Percentiles rank a stretch among this genome's conserved stretches.
phyloP scores from a whole-genome alignment of 192 early-diverging fungal genomes.

The Coemansia sp. region DNA sequence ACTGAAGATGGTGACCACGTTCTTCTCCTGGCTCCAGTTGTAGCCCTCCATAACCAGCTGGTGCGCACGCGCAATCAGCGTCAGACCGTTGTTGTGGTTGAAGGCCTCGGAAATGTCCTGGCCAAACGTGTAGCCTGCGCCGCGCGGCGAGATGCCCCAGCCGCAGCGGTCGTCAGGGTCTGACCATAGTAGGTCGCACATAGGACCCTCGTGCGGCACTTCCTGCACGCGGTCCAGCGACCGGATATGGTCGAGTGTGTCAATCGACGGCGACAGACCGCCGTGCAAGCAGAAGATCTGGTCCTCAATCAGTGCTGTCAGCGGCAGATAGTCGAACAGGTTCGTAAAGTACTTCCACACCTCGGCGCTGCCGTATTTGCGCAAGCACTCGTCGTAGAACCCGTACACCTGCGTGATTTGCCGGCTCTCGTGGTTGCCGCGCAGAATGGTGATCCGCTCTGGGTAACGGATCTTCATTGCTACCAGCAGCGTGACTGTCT shows the following conservation, averaged over 20 bases:
- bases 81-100: constrained; percentile 95
- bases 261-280: constrained; percentile 92
- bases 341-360: constrained; percentile 99
- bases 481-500: constrained; percentile 95
- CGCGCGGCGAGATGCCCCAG: constrained; percentile 86
- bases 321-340: constrained; percentile 95
- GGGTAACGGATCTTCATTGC: constrained; percentile 93
- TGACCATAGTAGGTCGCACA: constrained; percentile 88
- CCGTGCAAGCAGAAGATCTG: constrained; percentile 99
- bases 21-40: constrained; percentile 98
- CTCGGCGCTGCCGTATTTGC: constrained; percentile 98
- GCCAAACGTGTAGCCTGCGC: constrained; percentile 87
- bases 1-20: constrained; percentile 98
- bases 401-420: constrained; percentile 99
- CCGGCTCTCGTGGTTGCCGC: constrained; percentile 98
- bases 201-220: constrained; percentile 85
- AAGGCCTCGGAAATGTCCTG: constrained; percentile 86
- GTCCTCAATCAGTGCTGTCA: constrained; percentile 98
- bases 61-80: constrained; percentile 94
- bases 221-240: constrained; percentile 94
- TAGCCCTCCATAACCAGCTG: constrained; percentile 96
- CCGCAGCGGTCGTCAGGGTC: constrained; percentile 87
- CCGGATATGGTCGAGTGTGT: constrained; percentile 96
- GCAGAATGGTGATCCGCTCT: constrained; percentile 92
- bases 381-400: constrained; percentile 98